Evolutionary conservation across 2,329 filamentous ascomycete genomes (phyloP), one percentile per base, ranked within the genome.

Genomic region (Trichoderma koningii): DNA sequence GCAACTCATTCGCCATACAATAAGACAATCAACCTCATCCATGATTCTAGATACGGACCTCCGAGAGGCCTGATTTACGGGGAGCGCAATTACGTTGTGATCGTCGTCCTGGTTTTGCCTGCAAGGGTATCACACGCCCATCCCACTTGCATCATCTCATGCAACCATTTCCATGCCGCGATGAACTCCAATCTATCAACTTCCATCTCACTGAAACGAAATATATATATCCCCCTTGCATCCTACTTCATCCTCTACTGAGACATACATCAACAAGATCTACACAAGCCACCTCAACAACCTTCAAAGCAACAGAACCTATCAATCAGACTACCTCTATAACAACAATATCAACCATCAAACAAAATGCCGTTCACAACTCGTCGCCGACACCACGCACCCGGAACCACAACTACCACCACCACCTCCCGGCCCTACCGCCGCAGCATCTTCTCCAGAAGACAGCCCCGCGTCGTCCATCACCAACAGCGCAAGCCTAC

Each of bases 401-500:
- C 68, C 21, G 55, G 65, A 63, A 65, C 69, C 21, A 80, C 78
- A 7, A 80, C 78, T 17, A 80, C 78, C 12, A 80, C 78, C 12
- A 52, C 51, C n/a, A 51, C 73, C 71, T 73, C 7, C 82, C 61
- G 47, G 15, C 79, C 75, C 66, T 81, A 79, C 65, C 75, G 74
- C 42, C 69, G 71, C 21, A 75, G 77, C 17, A 72, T 82, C 57
- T 81, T 83, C 17, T 68, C 78, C 71, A 69, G 72, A 14, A 75
- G 73, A 2, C 34, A 38, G 71, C 75, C 2, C 79, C 78, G 2
- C 78, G 79, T 38, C 17, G 83, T 86, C 67, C 87, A 89, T 73
- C 89, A 91, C 62, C 85, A 86, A 3, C 34, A 38, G 74, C 86
- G 90, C 72, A 86, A 88, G 71, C 83, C 86, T 3, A 85, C 83